These are phyloP conservation scores for Neoconidiobolus thromboides DNA, from an alignment of 371 early-diverging fungal species.

Conservation along the genomic window DNA sequence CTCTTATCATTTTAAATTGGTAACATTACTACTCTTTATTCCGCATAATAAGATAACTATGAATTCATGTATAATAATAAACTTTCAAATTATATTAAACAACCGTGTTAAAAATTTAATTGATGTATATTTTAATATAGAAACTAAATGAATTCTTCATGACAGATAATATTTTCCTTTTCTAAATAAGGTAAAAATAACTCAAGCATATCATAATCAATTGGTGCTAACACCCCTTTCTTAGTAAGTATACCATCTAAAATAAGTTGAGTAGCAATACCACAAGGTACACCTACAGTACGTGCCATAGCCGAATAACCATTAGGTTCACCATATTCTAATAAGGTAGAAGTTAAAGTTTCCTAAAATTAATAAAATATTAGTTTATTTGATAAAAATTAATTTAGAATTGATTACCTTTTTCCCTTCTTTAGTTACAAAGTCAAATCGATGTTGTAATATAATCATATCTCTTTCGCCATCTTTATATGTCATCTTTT, in stretches of 20 bases:
- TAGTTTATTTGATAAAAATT: neutral
- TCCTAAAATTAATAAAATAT: conserved; percentile 19
- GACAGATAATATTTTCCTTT: conserved; percentile 71
- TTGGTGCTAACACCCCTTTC: conserved; percentile 86
- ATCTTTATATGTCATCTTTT: conserved; percentile 74
- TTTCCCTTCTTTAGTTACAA: conserved; percentile 61
- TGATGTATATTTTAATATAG: no score
- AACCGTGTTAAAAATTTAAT: no score
- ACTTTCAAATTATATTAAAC: no score
- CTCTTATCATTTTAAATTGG: no score
- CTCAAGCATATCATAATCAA: conserved; percentile 64
- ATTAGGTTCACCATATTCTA: conserved; percentile 78
- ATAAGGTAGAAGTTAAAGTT: conserved; percentile 74
- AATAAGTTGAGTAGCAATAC: conserved; percentile 81
- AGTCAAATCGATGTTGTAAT: conserved; percentile 90
- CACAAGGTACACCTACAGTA: conserved; percentile 95
- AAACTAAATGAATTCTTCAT: conserved; percentile 40
- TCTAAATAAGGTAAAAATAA: conserved; percentile 72
- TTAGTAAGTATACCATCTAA: conserved; percentile 53
- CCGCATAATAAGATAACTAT: no score
- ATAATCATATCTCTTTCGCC: conserved; percentile 93
- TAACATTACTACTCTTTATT: no score
- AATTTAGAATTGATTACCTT: conserved; percentile 9
- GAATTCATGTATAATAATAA: no score
- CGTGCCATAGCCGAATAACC: conserved; percentile 89